A percentile compares a stretch with the other conserved stretches of the same genome.
Conservation (phyloP, 352 stramenopile genomes). For the Pythium sp. region DNA sequence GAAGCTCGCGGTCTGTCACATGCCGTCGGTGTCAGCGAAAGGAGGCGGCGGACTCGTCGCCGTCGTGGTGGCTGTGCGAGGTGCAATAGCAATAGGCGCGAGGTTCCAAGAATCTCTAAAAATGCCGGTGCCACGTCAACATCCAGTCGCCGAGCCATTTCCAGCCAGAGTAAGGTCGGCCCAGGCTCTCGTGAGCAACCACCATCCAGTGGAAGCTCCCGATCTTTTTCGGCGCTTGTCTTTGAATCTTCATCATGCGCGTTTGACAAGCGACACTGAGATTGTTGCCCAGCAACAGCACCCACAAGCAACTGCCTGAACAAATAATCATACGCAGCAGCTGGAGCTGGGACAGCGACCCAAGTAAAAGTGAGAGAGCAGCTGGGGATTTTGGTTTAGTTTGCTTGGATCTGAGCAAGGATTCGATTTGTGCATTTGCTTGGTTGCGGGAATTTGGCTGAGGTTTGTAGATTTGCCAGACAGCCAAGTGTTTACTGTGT, state of each 20-base stretch:
- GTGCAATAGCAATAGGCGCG: no score
- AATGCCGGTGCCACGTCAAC: background rate
- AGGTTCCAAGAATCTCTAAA: background rate
- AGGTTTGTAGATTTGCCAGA: no score
- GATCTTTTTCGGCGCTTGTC: background rate
- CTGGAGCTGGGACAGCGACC: background rate
- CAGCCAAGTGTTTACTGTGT: no score
- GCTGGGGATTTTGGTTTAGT: no score
- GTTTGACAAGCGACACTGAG: background rate
- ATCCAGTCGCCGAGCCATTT: background rate
- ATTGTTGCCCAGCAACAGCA: no score
- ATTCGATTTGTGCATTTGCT: background rate
- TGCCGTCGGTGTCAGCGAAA: background rate
- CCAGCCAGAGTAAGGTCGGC: background rate
- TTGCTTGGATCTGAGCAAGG: background rate
- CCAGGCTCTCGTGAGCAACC: background rate
- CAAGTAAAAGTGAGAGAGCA: no score
- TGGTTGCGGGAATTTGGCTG: no score
- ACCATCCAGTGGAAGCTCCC: background rate
- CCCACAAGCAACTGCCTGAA: background rate
- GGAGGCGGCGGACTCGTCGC: no score
- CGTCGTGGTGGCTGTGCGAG: no score
- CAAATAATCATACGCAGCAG: background rate
- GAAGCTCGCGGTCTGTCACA: conserved; percentile 1
- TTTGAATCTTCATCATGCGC: background rate